Base-by-base conservation (phyloP, 2,329 filamentous ascomycete genomes). In the Penicillium sp. region DNA sequence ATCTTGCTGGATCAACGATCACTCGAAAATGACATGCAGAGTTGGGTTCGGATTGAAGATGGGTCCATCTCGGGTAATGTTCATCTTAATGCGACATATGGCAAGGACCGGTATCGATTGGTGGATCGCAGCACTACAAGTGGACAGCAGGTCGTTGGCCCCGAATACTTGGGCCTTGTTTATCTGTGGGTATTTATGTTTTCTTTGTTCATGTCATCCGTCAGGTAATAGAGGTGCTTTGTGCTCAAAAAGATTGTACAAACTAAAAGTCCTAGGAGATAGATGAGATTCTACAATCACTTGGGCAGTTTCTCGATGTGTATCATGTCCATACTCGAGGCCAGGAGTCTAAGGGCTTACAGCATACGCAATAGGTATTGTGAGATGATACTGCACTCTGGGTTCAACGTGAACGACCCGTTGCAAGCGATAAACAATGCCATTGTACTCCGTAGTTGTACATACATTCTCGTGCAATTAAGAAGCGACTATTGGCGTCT, bases 21-120 rank as follows among this genome's bases (percentile, higher is more conserved):
- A 21, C 63, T 84, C 14, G 62, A 63, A 59, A 60, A 72, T 18
- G 76, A 77, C 36, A 70, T 84, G 0, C 77, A 85, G 32, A 87
- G 84, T 0, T 88, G 84, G 79, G 82, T 87, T 36, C 77, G 84
- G 2, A 72, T 88, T 29, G 85, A 88, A 63, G 77, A 80, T 43
- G 82, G 83, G 0, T 74, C 71, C 1, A 66, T 81, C 0, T 79
- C 83, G 1, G 83, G 81, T 0, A 67, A 62, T 1, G 80, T 88
- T 3, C 75, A 71, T 3, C 68, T 89, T 47, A 88, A 88, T 62
- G 69, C 75, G 2, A 88, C 85, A 0, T 88, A 82, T 57, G 84
- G 85, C 1, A 59, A 65, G 3, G 85, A 88, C 66, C 55, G 58
- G 27, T 88, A 88, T 65, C 47, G 16, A 14, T 10, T 34, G 5